phyloP scores from a whole-genome alignment of 2,329 filamentous ascomycete species.

The Aspergillus puulaauensis region DNA sequence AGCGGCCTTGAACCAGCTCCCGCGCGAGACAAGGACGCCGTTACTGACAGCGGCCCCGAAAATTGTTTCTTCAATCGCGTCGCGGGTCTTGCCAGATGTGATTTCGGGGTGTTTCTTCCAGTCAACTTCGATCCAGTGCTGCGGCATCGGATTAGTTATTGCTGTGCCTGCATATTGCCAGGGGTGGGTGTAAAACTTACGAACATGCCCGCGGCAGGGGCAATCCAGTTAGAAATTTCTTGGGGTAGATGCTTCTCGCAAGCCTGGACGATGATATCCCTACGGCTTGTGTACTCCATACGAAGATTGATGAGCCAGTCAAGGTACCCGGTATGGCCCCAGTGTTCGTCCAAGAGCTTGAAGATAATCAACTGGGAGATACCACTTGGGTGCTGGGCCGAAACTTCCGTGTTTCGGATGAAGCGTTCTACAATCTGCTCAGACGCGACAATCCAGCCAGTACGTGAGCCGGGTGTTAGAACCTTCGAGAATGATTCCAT shows the following conservation, averaged over 20 bases:
- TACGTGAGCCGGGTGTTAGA: conserved; percentile 74
- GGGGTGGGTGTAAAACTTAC: conserved; percentile 52
- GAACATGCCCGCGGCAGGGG: conserved; percentile 92
- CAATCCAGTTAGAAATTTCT: conserved; percentile 74
- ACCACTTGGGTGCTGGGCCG: conserved; percentile 81
- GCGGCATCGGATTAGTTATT: neutral
- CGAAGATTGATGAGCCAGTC: conserved; percentile 84
- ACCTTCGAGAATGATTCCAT: conserved; percentile 95
- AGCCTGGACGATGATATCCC: conserved; percentile 73
- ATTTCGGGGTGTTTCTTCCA: conserved; percentile 46
- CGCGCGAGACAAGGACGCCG: conserved; percentile 77
- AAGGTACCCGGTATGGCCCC: conserved; percentile 89
- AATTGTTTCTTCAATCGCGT: conserved; percentile 75
- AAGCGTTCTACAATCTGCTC: conserved; percentile 83
- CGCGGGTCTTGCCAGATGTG: conserved; percentile 37
- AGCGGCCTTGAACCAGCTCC: conserved; percentile 89
- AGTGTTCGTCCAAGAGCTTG: conserved; percentile 88
- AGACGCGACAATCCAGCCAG: conserved; percentile 87
- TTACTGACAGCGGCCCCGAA: conserved; percentile 74
- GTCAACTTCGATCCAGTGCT: conserved; percentile 51
- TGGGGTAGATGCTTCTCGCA: conserved; percentile 75
- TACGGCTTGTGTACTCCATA: conserved; percentile 74
- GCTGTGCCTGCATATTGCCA: neutral
- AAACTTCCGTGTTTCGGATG: conserved; percentile 76
- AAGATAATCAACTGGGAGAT: conserved; percentile 80